phyloP scores from a whole-genome alignment of 2,329 filamentous ascomycete species.

The Epichloe bromicola region DNA sequence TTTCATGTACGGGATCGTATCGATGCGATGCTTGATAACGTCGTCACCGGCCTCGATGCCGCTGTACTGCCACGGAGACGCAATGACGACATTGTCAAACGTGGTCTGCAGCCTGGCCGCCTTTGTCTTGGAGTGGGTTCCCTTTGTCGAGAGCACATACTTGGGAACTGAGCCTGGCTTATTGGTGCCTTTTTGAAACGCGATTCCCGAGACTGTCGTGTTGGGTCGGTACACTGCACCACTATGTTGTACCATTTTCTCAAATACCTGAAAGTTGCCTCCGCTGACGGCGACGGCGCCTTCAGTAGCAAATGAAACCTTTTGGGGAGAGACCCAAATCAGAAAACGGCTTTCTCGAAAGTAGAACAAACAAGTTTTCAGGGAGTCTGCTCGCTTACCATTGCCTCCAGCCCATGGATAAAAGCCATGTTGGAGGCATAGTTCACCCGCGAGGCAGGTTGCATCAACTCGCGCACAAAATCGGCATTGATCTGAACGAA shows the following conservation, averaged over 20 bases:
- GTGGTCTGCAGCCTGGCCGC: slow-evolving; percentile 31
- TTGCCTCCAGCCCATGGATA: slow-evolving; percentile 80
- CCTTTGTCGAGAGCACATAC: slow-evolving; percentile 32
- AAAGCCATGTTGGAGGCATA: slow-evolving; percentile 80
- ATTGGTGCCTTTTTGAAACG: slow-evolving; percentile 30
- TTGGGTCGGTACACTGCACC: slow-evolving; percentile 50
- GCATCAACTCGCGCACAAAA: slow-evolving; percentile 73
- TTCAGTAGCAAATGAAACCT: slow-evolving; percentile 77
- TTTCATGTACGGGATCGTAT: slow-evolving; percentile 71
- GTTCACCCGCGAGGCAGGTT: slow-evolving; percentile 85
- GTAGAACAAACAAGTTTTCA: neutral
- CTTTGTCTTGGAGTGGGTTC: slow-evolving; percentile 9
- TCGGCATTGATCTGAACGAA: slow-evolving; percentile 38
- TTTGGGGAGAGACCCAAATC: neutral
- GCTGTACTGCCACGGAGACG: slow-evolving; percentile 72
- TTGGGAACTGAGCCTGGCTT: slow-evolving; percentile 26
- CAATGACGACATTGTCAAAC: slow-evolving; percentile 75
- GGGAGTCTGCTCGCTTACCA: slow-evolving; percentile 37
- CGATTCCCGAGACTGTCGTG: slow-evolving; percentile 51
- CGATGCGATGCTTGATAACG: slow-evolving; percentile 57
- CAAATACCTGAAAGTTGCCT: slow-evolving; percentile 92
- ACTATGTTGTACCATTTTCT: slow-evolving; percentile 59
- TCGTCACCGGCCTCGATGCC: slow-evolving; percentile 49
- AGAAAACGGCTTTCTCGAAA: neutral
- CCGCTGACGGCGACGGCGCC: slow-evolving; percentile 68